Evolutionary conservation across 1,284 basidiomycete species (phyloP).

Genomic region (Sanghuangporus baumii): DNA sequence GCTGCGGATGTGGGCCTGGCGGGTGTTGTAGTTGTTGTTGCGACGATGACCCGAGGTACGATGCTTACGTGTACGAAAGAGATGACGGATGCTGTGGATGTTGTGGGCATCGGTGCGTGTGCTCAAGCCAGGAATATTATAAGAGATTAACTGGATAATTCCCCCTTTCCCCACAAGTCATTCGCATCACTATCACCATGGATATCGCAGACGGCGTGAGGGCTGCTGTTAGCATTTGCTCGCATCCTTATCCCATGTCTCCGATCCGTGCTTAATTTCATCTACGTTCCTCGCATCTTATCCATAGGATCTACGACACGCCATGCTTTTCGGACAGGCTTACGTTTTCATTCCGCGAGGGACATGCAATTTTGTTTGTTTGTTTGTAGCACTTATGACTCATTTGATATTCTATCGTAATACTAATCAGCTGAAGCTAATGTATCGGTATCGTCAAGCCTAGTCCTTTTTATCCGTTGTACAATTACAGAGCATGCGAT

Average conservation of each 20-base stretch:
- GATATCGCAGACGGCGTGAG: neutral
- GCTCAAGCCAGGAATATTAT: neutral
- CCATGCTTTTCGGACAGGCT: too few relatives aligned
- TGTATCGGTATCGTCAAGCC: neutral
- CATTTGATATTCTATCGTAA: neutral
- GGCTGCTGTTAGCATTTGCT: neutral
- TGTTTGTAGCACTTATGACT: too few relatives aligned
- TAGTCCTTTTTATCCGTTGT: too few relatives aligned
- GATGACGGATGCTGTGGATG: conserved; percentile 11
- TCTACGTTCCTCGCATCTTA: neutral
- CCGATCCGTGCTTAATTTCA: neutral
- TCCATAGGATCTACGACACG: too few relatives aligned
- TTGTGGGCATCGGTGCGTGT: neutral
- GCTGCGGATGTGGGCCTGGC: conserved; percentile 5
- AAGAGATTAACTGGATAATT: neutral
- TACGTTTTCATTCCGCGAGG: too few relatives aligned
- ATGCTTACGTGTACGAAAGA: neutral
- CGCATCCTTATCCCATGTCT: neutral
- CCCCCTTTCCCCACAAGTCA: neutral
- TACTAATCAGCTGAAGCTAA: neutral
- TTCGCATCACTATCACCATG: neutral
- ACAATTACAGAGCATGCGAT: too few relatives aligned
- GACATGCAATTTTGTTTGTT: too few relatives aligned
- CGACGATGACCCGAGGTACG: neutral
- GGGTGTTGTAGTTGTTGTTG: neutral